phyloP scores from a whole-genome alignment of 768 basidiomycete genomes.

The Termitomyces titanicus region DNA sequence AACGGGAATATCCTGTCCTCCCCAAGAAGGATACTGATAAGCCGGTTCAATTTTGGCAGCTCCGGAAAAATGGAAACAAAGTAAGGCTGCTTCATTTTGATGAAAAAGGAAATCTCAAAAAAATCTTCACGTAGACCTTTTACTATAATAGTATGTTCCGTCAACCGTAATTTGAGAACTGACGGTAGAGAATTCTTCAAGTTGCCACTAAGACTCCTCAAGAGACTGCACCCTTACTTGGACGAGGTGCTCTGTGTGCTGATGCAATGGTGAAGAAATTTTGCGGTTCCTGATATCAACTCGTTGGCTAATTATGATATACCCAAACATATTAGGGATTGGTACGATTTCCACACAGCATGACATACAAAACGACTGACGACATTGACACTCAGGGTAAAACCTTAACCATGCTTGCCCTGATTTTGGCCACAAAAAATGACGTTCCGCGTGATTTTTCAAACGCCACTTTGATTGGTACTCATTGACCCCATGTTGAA shows the following conservation, averaged over 20 bases:
- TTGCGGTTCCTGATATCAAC: not conserved
- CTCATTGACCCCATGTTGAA: not conserved
- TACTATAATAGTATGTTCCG: conserved; percentile 63
- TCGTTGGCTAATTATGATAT: not conserved
- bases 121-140: conserved; percentile 38
- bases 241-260: conserved; percentile 82
- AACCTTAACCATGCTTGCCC: conserved; percentile 83
- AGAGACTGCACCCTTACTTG: conserved; percentile 56
- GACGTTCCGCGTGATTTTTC: conserved; percentile 56
- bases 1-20: conserved; percentile 72
- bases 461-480: conserved; percentile 78
- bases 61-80: conserved; percentile 51
- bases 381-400: conserved; percentile 57
- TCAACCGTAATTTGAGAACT: not conserved
- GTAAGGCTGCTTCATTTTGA: conserved; percentile 27
- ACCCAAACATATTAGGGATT: conserved; percentile 31
- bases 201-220: conserved; percentile 85
- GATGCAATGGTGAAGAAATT: conserved; percentile 74
- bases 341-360: conserved; percentile 19
- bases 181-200: conserved; percentile 18
- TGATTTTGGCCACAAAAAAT: conserved; percentile 73
- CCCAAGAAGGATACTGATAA: conserved; percentile 64
- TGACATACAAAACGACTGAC: not conserved
- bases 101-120: not conserved
- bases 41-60: conserved; percentile 90